Evolutionary conservation across 2,329 filamentous ascomycete genomes (phyloP), one percentile per base, ranked within the genome.

Genomic region (Dactylonectria estremocensis): DNA sequence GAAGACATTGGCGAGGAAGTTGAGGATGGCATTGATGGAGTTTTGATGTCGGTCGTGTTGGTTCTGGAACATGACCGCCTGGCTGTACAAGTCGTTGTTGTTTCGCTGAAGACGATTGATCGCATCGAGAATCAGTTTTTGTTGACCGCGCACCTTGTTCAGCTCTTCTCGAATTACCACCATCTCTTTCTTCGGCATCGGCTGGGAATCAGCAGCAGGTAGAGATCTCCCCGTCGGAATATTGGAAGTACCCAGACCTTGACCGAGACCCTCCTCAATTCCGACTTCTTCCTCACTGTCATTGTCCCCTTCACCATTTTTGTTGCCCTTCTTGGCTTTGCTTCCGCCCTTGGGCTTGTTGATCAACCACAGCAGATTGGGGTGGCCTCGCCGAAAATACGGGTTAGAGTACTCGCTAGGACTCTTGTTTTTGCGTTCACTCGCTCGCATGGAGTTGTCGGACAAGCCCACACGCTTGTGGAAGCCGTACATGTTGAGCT

Each of bases 331-430:
- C 80, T 83, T 89, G 65, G 80, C 82, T 72, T 85, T 90, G 82
- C 85, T 87, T 13, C 91, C 89, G 69, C 92, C 93, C 80, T 95
- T 97, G 0, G 95, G 95, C 79, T 98, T 98, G 79, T 97, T 95
- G 71, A 98, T 98, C 64, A 98, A 86, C 95, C 95, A 98, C 5
- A 98, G 85, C 54, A 99, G 85, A 79, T 98, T 97, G 4, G 95
- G 95, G 72, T 97, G 92, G 5, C 95, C 95, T 52, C 95, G 93
- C 74, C 95, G 93, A 83, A 99, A 99, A 83, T 95, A 99, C 10
- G 94, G 94, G 80, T 99, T 98, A 74, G 93, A 95, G 80, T 99
- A 99, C 85, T 98, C 96, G 87, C 95, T 98, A 0, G 96, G 96
- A 66, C 95, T 97, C 84, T 99, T 99, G 79, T 95, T 95, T 80